A percentile compares a stretch with the other conserved stretches of the same genome.
Evolutionary conservation across 257 asterid species (phyloP).

Genomic region (Solanum pennellii): DNA sequence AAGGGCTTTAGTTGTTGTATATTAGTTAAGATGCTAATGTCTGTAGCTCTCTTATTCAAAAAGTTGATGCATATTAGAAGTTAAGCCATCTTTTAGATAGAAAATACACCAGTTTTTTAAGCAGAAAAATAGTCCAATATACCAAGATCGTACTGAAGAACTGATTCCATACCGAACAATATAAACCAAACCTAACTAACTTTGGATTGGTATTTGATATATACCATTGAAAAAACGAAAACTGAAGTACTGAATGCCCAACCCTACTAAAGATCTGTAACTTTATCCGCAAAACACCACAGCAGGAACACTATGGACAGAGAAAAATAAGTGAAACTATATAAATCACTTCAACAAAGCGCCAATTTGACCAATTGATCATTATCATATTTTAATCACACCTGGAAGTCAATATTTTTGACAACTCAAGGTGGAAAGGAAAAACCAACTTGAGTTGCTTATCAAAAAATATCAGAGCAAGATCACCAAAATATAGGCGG

Average conservation of each 20-base stretch:
- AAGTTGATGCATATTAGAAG: not conserved
- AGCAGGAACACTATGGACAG: not conserved
- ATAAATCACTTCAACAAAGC: not conserved
- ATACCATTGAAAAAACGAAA: not conserved
- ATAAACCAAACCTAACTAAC: not conserved
- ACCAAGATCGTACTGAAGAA: not conserved
- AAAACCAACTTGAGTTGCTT: not conserved
- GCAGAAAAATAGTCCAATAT: not conserved
- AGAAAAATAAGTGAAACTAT: not conserved
- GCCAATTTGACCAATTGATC: not conserved
- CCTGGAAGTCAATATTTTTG: not conserved
- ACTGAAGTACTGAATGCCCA: not conserved
- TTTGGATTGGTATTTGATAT: not conserved
- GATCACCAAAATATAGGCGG: not conserved
- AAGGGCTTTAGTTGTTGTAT: not conserved
- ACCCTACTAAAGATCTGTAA: not conserved
- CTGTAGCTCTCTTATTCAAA: not conserved
- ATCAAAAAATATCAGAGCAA: not conserved
- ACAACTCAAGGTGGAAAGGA: not conserved
- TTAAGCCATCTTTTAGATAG: not conserved
- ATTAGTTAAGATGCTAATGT: not conserved
- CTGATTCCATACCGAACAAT: not conserved
- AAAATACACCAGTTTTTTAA: not conserved
- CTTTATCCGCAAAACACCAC: not conserved
- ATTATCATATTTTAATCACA: not conserved